phyloP scores from a whole-genome alignment of 805 yeast species.

The Saccharomycopsis sp. region DNA sequence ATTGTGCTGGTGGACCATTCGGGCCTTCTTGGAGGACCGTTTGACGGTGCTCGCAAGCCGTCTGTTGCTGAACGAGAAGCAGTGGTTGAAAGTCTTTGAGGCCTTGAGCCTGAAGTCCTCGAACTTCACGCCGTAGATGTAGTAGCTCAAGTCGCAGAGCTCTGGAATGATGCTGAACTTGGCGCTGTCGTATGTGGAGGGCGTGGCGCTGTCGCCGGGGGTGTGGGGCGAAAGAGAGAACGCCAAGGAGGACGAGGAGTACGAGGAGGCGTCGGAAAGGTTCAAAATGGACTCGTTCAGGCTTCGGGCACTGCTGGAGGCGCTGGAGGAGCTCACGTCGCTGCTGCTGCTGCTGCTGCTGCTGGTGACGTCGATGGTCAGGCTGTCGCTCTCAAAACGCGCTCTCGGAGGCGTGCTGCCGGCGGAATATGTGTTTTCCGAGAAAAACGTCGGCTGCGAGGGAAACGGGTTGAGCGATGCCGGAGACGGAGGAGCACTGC shows the following conservation, averaged over 20 bases:
- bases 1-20: constrained; percentile 62
- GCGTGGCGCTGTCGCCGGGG: constrained; percentile 14
- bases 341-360: neutral
- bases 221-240: constrained; percentile 5
- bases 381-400: neutral
- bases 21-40: constrained; percentile 49
- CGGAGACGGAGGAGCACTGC: constrained; percentile 6
- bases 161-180: constrained; percentile 32
- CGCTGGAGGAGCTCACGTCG: neutral
- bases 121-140: constrained; percentile 69
- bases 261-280: constrained; percentile 24
- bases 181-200: constrained; percentile 6
- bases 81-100: constrained; percentile 72
- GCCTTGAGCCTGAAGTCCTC: constrained; percentile 60
- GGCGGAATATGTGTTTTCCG: neutral
- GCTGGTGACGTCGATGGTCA: neutral
- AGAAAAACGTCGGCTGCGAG: neutral
- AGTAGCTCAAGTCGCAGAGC: constrained; percentile 59
- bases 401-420: neutral
- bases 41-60: constrained; percentile 54
- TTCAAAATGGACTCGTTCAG: neutral
- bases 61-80: constrained; percentile 82
- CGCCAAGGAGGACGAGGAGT: constrained; percentile 29
- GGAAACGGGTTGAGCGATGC: too few species aligned
- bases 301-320: neutral